phyloP scores from a whole-genome alignment of 2,329 filamentous ascomycete genomes.

The Xylaria sp. region DNA sequence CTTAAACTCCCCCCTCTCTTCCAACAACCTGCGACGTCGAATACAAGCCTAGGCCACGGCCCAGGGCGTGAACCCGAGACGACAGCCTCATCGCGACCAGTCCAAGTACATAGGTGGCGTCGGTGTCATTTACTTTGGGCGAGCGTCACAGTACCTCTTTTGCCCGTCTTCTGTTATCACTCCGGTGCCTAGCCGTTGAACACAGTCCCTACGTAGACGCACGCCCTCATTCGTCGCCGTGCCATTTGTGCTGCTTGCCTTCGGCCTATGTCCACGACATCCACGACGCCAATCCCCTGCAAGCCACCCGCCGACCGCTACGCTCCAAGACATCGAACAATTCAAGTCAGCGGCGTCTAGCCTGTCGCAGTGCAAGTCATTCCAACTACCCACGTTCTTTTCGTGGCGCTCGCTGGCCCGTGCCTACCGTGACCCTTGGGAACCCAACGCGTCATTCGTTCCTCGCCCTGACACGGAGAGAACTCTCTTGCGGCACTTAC shows the following conservation, averaged over 20 bases:
- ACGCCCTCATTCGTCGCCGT: slow-evolving; percentile 1
- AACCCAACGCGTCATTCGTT: slow-evolving; percentile 6
- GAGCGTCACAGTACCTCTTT: neutral
- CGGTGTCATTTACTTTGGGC: neutral
- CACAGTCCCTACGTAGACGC: slow-evolving; percentile 8
- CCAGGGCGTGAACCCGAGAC: neutral
- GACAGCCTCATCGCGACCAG: neutral
- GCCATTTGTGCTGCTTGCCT: slow-evolving; percentile 6
- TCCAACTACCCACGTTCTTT: slow-evolving; percentile 39
- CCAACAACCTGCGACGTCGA: neutral
- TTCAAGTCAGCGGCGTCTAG: slow-evolving; percentile 36
- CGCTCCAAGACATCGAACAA: slow-evolving; percentile 20
- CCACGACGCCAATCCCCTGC: slow-evolving; percentile 17
- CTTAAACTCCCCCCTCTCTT: slow-evolving; percentile 17
- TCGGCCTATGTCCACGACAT: slow-evolving; percentile 25
- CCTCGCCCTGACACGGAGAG: slow-evolving; percentile 5
- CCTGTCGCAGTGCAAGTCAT: slow-evolving; percentile 33
- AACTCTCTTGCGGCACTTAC: neutral
- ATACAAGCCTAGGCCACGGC: neutral
- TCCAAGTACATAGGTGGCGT: slow-evolving; percentile 19
- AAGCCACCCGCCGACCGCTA: slow-evolving; percentile 5
- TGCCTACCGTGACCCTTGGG: slow-evolving; percentile 37
- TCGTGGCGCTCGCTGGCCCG: slow-evolving; percentile 41
- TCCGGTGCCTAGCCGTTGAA: neutral
- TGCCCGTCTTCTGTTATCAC: slow-evolving; percentile 7